These are phyloP conservation scores for Pistacia atlantica DNA, from an alignment of 345 rosid genomes.

Conservation along the genomic window DNA sequence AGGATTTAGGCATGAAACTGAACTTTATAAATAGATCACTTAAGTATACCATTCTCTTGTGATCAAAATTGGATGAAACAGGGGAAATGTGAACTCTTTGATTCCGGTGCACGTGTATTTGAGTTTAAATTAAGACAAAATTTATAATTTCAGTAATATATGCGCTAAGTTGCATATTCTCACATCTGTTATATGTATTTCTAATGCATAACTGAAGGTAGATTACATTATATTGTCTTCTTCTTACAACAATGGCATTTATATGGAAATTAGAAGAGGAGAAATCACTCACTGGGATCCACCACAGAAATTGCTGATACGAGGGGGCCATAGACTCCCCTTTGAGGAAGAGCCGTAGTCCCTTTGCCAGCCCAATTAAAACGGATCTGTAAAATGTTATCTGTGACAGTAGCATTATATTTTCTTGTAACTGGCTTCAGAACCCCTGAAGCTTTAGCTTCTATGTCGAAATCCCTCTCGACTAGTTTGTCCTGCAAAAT, in stretches of 20 bases:
- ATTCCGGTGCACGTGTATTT: too few species aligned
- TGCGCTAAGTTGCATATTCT: too few species aligned
- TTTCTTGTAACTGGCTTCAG: slow-evolving; percentile 7
- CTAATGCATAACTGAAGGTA: too few species aligned
- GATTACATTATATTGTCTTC: too few species aligned
- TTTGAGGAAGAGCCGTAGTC: slow-evolving; percentile 45
- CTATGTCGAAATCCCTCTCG: slow-evolving; percentile 35
- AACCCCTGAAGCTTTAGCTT: slow-evolving; percentile 31
- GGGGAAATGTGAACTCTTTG: too few species aligned
- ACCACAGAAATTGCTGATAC: slow-evolving; percentile 54
- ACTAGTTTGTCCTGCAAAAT: slow-evolving; percentile 28
- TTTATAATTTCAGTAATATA: too few species aligned
- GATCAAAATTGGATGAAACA: too few species aligned
- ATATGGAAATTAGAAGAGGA: not conserved
- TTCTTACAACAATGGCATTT: not conserved
- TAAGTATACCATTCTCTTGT: too few species aligned
- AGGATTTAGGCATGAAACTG: too few species aligned
- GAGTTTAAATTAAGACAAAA: too few species aligned
- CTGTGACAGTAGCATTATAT: slow-evolving; percentile 13
- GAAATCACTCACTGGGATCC: slow-evolving; percentile 22
- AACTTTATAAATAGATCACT: too few species aligned
- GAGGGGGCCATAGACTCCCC: slow-evolving; percentile 59
- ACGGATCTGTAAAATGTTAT: slow-evolving; percentile 34
- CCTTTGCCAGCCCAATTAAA: slow-evolving; percentile 65
- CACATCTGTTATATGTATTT: too few species aligned